Evolutionary conservation across 768 basidiomycete species (phyloP).

Genomic region (Leucosporidium creatinivorum): DNA sequence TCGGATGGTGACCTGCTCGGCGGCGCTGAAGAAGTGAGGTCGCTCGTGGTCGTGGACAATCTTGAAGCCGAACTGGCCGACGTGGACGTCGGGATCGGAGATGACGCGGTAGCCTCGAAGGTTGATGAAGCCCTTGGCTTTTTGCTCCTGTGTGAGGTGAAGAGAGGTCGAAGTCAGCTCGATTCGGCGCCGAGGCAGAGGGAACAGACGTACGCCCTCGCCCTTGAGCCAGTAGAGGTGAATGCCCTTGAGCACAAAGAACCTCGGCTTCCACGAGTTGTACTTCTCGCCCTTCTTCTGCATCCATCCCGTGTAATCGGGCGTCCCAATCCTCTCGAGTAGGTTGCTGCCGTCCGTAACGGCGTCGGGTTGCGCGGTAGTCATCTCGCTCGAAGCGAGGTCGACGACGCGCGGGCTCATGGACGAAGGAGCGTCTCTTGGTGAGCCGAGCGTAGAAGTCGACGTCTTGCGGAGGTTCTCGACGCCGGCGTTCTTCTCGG

Average conservation of each 20-base stretch:
- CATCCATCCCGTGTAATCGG: constrained; percentile 90
- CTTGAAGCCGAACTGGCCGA: constrained; percentile 90
- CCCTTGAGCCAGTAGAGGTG: constrained; percentile 82
- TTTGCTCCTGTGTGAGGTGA: constrained; percentile 60
- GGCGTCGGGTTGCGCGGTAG: background rate
- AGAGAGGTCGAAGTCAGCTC: constrained; percentile 3
- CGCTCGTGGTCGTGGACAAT: constrained; percentile 83
- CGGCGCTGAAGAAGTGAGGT: constrained; percentile 83
- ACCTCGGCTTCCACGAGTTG: constrained; percentile 84
- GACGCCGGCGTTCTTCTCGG: constrained; percentile 2
- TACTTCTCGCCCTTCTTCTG: constrained; percentile 90
- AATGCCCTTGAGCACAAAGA: constrained; percentile 84
- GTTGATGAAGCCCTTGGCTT: constrained; percentile 94
- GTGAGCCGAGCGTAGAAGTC: constrained; percentile 12
- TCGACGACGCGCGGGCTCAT: constrained; percentile 26
- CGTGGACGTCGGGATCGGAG: constrained; percentile 77
- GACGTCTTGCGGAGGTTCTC: constrained; percentile 11
- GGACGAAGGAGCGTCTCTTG: constrained; percentile 21
- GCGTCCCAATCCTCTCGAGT: constrained; percentile 78
- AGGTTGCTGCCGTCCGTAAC: constrained; percentile 49
- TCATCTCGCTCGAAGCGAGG: constrained; percentile 16
- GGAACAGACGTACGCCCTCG: constrained; percentile 41
- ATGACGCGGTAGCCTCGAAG: constrained; percentile 85
- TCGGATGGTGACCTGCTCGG: constrained; percentile 73
- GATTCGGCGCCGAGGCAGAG: background rate